Base-by-base conservation (phyloP, 306 rosid species). In the Rosa persica region DNA sequence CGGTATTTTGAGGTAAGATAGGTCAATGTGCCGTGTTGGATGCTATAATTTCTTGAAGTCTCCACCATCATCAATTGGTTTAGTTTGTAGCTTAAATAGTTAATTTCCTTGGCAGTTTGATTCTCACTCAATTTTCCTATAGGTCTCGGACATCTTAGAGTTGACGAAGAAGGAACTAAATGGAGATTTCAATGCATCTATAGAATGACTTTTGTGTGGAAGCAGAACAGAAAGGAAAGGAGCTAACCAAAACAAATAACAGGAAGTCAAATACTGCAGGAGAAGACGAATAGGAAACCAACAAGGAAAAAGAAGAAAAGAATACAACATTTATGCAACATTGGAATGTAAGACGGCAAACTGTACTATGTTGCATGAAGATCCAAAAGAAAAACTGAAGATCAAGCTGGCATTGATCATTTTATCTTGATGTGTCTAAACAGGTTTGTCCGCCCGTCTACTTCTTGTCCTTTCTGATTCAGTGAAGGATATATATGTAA, bases 91-190 rank as follows among this genome's bases (percentile, higher is more conserved):
- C n/a, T 66, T 66, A 30, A 13, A 30, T 34, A 30, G 64, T 64
- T 64, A 2, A 16, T 11, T 34, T 13, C 12, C 8, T 64, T 64
- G 43, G n/a, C 8, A 12, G 16, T 36, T 6, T 64, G 49, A 22
- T 13, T 23, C 20, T 42, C 44, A 36, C 5, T 23, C 12, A 30
- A 55, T 73, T 74, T 55, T 54, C 25, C 20, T 67, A 69, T 86
- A 93, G 97, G 97, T 92, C 65, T 79, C 77, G 12, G 85, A 83
- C 66, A 49, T 88, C 75, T 78, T 92, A 76, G 80, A 76, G 80
- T 82, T 83, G 83, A 90, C 92, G 75, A 79, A 82, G 84, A 62
- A 60, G 64, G 87, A 88, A 52, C 72, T 90, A 54, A 49, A 48
- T 70, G 67, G 74, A 81, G 77, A 74, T 80, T 62, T 57, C 74